Percentiles rank a stretch among this genome's conserved stretches.
Evolutionary conservation across 2,329 filamentous ascomycete species (phyloP).

Genomic region (Rhynchosporium secalis): DNA sequence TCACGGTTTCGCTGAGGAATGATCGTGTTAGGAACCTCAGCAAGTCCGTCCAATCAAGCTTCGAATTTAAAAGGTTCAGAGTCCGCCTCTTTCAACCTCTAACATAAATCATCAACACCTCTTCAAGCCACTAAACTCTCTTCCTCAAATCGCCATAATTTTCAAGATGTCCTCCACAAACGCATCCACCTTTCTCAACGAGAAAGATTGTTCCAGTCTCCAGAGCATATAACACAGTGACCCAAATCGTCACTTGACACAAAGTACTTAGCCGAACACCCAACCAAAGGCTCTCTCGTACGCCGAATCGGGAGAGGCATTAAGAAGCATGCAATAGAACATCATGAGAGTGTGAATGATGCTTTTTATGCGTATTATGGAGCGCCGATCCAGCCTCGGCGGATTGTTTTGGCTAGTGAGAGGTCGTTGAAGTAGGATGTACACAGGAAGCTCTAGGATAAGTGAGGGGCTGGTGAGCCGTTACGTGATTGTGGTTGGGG

Average conservation of each 20-base stretch:
- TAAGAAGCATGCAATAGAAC: constrained; percentile 11
- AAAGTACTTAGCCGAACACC: background rate
- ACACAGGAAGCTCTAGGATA: too few species aligned
- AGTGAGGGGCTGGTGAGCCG: too few species aligned
- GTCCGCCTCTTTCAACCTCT: background rate
- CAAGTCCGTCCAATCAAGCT: too few species aligned
- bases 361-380: constrained; percentile 11
- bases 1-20: background rate
- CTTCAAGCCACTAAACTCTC: background rate
- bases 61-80: too few species aligned
- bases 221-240: background rate
- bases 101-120: background rate
- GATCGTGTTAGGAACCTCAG: background rate
- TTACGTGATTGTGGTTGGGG: too few species aligned
- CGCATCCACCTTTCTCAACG: background rate
- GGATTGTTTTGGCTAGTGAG: background rate
- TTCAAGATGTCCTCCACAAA: constrained; percentile 3
- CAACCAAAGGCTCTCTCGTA: background rate
- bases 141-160: background rate
- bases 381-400: background rate
- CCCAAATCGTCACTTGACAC: constrained; percentile 4
- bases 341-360: constrained; percentile 10
- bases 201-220: constrained; percentile 8
- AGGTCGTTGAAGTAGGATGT: background rate
- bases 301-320: constrained; percentile 6